Evolutionary conservation across 345 rosid species (phyloP).

Genomic region (Ceriops zippeliana): DNA sequence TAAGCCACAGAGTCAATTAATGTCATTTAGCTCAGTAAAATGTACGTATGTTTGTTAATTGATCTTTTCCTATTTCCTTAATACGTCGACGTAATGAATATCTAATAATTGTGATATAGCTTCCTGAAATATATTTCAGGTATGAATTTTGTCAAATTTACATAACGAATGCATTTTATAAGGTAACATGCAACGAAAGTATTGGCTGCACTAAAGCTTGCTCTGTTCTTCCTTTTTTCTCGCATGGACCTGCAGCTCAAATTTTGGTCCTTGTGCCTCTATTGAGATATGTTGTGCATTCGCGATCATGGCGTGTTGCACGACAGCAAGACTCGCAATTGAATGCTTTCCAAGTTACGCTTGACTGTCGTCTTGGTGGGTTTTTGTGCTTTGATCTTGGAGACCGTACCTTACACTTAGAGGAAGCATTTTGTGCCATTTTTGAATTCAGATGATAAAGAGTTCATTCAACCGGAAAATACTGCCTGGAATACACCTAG

Average conservation of each 20-base stretch:
- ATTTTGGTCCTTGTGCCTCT: background rate
- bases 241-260: background rate
- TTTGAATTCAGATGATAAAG: slow-evolving; percentile 58
- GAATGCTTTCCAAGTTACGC: slow-evolving; percentile 41
- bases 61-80: too few relatives aligned
- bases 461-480: slow-evolving; percentile 55
- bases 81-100: too few relatives aligned
- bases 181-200: too few relatives aligned
- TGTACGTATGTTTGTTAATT: too few relatives aligned
- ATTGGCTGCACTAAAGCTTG: background rate
- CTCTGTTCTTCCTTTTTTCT: background rate
- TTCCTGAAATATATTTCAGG: too few relatives aligned
- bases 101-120: too few relatives aligned
- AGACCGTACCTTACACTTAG: slow-evolving; percentile 84
- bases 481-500: slow-evolving; percentile 67
- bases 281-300: background rate
- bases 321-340: slow-evolving; percentile 43
- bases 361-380: slow-evolving; percentile 49
- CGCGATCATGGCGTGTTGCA: slow-evolving; percentile 48
- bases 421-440: slow-evolving; percentile 72
- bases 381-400: slow-evolving; percentile 54
- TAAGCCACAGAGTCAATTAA: slow-evolving; percentile 32
- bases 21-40: too few relatives aligned
- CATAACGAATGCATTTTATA: too few relatives aligned
- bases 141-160: too few relatives aligned